Evolutionary conservation across 495 filamentous ascomycete genomes (phyloP), one percentile per base, ranked within the genome.

Genomic region (Corynascus novoguineensis): DNA sequence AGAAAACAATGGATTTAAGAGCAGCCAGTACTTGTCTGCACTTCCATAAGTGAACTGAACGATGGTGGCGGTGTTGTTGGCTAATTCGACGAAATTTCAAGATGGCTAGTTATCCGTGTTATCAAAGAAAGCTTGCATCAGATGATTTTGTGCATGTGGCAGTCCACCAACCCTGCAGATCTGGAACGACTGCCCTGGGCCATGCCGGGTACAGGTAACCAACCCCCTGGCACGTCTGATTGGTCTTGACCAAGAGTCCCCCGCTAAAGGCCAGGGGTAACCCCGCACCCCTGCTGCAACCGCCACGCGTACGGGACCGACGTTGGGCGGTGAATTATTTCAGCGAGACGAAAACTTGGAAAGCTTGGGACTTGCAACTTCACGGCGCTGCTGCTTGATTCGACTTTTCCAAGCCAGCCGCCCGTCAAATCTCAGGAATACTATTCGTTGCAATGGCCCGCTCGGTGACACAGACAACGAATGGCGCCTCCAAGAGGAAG

Each of bases 401-500:
- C 49, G 22, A 31, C 38, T 24, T 29, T 24, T 27, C 29, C 45
- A 40, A 7, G 35, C 31, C 7, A 38, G 45, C 40, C 44, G 11
- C 35, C n/a, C 37, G 21, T 32, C 40, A 45, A 29, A 7, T 37
- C 6, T 24, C 24, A n/a, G 49, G 42, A 29, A 34, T 24, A 19
- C 14, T n/a, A 9, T 5, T 41, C 10, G 47, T 40, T 29, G 41
- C 38, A 37, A 66, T 66, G 64, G 64, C 64, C 60, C 41, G 49
- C 40, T 60, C 63, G 14, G 54, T 15, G 41, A 59, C 50, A 31
- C 40, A 56, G 37, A 46, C 46, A 31, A 45, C 50, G 21, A 60
- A 58, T 32, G 55, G 37, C 41, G 19, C 57, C 24, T 48, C 56
- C 38, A 61, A 62, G 42, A 52, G 53, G 53, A 61, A 54, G 41